Conservation (phyloP, 306 rosid genomes). For the Vigna unguiculata region DNA sequence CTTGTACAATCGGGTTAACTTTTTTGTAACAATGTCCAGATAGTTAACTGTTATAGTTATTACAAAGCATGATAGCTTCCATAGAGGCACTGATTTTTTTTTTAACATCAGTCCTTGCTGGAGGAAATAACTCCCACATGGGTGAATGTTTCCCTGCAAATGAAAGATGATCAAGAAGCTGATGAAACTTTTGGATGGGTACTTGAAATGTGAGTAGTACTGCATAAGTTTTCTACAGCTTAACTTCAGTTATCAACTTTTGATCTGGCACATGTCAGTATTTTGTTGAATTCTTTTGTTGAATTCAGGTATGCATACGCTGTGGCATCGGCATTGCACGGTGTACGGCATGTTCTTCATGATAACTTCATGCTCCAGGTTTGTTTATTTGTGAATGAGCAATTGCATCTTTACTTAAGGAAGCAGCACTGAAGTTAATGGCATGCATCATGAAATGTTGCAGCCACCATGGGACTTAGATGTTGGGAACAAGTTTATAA, state of each 20-base stretch:
- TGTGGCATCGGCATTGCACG: slow-evolving; percentile 83
- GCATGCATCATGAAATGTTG: slow-evolving; percentile 30
- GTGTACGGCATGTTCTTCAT: slow-evolving; percentile 66
- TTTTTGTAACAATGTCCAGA: too few relatives aligned
- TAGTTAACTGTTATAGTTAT: background rate
- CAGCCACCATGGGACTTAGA: slow-evolving; percentile 91
- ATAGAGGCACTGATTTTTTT: slow-evolving; percentile 37
- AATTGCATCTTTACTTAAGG: background rate
- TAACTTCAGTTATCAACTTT: background rate
- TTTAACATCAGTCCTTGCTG: slow-evolving; percentile 60
- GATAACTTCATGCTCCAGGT: slow-evolving; percentile 87
- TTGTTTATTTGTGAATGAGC: slow-evolving; percentile 1
- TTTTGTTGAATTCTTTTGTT: slow-evolving; percentile 24
- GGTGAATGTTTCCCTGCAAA: slow-evolving; percentile 80
- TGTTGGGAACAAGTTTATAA: slow-evolving; percentile 61
- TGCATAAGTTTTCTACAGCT: background rate
- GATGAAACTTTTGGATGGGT: slow-evolving; percentile 93
- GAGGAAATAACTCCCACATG: slow-evolving; percentile 91
- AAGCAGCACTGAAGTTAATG: slow-evolving; percentile 26
- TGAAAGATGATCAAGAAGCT: slow-evolving; percentile 75
- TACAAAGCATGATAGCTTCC: background rate
- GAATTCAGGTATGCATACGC: slow-evolving; percentile 79
- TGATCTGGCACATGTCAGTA: background rate
- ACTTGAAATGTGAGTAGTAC: slow-evolving; percentile 78
- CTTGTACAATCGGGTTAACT: too few relatives aligned